phyloP scores from a whole-genome alignment of 306 rosid species.

The Betula pendula region DNA sequence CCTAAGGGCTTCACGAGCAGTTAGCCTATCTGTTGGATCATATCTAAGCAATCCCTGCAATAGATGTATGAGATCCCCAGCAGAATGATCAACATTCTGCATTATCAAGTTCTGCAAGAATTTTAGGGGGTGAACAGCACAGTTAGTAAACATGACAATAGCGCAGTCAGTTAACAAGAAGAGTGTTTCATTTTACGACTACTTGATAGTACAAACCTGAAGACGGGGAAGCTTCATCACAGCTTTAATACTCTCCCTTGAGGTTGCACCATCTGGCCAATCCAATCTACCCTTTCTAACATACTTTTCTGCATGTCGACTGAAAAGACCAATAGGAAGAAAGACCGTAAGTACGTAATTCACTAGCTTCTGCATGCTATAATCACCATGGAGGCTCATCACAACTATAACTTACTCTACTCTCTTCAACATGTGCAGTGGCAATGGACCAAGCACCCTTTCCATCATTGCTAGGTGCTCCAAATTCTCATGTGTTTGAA shows the following conservation, averaged over 20 bases:
- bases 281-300: conserved; percentile 81
- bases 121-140: neutral
- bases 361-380: neutral
- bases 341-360: neutral
- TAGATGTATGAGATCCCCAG: conserved; percentile 85
- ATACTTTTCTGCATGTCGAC: conserved; percentile 90
- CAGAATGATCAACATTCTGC: conserved; percentile 97
- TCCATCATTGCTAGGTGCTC: conserved; percentile 99
- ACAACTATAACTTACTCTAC: conserved; percentile 55
- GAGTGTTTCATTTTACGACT: too few species aligned
- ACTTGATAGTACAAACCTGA: conserved; percentile 49
- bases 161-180: too few species aligned
- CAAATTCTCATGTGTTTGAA: conserved; percentile 93
- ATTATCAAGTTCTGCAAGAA: conserved; percentile 73
- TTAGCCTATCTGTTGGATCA: conserved; percentile 67
- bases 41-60: conserved; percentile 82
- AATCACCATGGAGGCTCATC: neutral
- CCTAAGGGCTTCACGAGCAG: conserved; percentile 74
- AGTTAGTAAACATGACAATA: neutral
- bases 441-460: conserved; percentile 75
- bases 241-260: conserved; percentile 89
- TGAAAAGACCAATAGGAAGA: conserved; percentile 19
- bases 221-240: conserved; percentile 81
- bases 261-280: conserved; percentile 91
- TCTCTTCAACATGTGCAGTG: conserved; percentile 69